Base-by-base conservation (phyloP, 1,139 yeast genomes). In the Blastobotrys ciferrii region DNA sequence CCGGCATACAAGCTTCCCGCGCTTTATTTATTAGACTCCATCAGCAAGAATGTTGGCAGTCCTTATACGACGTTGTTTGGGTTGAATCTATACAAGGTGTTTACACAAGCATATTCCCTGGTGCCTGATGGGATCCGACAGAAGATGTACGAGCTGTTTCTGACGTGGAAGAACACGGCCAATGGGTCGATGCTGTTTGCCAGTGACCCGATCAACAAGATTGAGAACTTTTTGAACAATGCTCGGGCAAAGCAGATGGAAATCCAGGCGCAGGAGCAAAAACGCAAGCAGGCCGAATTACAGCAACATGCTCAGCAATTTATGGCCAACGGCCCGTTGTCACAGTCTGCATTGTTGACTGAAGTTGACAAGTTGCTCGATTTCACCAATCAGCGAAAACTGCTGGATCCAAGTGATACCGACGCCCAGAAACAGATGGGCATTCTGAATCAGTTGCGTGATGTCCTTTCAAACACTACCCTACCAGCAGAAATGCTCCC, bases 1-100 rank as follows among this genome's bases (percentile, higher is more conserved):
- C 98, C 98, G 1, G 78, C 79, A 17, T 91, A 87, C 58, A 92
- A 92, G 67, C 74, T 92, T 48, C 92, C 80, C 60, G 82, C 94
- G 2, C 74, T 92, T 56, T 92, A 91, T 64, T 75, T 91, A 44
- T 70, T 92, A 50, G 98, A 92, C 66, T 89, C 97, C n/a, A 85
- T 92, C 42, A 86, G 95, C 68, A 92, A 92, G 67, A 87, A 84
- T 58, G 84, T 88, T 18, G 97, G 97, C 4, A 78, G 82, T 53
- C 97, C 98, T 1, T 92, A 91, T 64, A 87, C 89, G 32, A 74
- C 81, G 9, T 68, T 85, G 52, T 81, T 91, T 63, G 85, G 89
- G 4, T 61, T 78, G 70, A 83, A 82, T 46, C 71, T 88, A 38
- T 83, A 75, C 68, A 78, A 75, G 58, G 71, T 87, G 2, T 92